Conservation (phyloP, 352 stramenopile species). For the Phytophthora pseudosyringae region DNA sequence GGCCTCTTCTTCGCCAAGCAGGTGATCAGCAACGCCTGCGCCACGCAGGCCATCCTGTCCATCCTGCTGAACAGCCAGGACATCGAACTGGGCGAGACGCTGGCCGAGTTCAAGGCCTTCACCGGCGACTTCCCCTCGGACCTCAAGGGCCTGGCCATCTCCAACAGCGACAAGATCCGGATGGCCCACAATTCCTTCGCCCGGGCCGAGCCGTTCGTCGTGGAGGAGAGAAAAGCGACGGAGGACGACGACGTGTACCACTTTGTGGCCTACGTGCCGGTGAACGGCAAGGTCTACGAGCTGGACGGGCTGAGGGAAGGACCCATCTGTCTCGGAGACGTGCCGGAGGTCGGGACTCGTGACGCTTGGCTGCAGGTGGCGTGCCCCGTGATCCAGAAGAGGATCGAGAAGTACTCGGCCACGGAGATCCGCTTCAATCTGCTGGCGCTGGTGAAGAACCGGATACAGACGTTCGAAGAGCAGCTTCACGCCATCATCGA, state of each 20-base stretch:
- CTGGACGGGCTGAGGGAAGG: constrained; percentile 94
- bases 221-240: constrained; percentile 75
- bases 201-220: constrained; percentile 80
- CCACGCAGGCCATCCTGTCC: constrained; percentile 96
- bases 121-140: constrained; percentile 79
- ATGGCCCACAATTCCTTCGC: constrained; percentile 87
- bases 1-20: constrained; percentile 96
- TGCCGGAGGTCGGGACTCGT: constrained; percentile 27
- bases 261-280: constrained; percentile 96
- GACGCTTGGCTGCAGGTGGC: constrained; percentile 91
- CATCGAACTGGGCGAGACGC: constrained; percentile 68
- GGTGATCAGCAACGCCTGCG: constrained; percentile 97
- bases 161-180: constrained; percentile 88
- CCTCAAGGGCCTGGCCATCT: constrained; percentile 86
- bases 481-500: constrained; percentile 49
- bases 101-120: constrained; percentile 85
- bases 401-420: constrained; percentile 91
- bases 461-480: constrained; percentile 62
- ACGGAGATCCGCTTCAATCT: constrained; percentile 98
- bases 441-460: constrained; percentile 92
- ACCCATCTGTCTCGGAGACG: constrained; percentile 88
- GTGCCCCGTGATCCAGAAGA: constrained; percentile 92
- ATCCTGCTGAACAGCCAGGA: constrained; percentile 93
- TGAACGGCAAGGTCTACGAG: constrained; percentile 93
- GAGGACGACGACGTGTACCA: constrained; percentile 96